Conservation (phyloP, 2,329 filamentous ascomycete species). For the Neodidymelliopsis sp. region DNA sequence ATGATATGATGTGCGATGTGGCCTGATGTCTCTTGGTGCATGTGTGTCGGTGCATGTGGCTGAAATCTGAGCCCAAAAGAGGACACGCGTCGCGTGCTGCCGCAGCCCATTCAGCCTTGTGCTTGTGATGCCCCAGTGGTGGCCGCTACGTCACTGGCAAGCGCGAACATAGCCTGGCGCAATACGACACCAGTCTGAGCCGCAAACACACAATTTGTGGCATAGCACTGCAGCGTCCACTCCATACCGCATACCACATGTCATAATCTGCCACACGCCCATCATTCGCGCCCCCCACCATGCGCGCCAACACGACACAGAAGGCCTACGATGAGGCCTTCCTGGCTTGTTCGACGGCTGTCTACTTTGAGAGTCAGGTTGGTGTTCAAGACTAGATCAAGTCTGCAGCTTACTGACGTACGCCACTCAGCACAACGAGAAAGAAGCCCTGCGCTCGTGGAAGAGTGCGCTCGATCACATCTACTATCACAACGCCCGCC, state of each 20-base stretch:
- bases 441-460: conserved; percentile 91
- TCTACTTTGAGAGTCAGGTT: conserved; percentile 95
- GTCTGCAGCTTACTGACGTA: conserved; percentile 6
- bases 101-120: conserved; percentile 26
- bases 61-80: conserved; percentile 12
- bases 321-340: conserved; percentile 99
- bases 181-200: conserved; percentile 27
- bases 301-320: conserved; percentile 76
- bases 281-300: conserved; percentile 32
- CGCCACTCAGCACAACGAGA: conserved; percentile 78
- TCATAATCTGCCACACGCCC: conserved; percentile 14
- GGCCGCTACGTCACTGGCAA: conserved; percentile 41
- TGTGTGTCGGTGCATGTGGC: conserved; percentile 9
- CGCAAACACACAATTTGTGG: conserved; percentile 26
- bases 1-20: too few relatives aligned
- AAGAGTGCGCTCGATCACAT: conserved; percentile 87
- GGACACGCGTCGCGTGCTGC: conserved; percentile 22
- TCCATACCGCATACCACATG: conserved; percentile 54
- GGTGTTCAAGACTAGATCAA: conserved; percentile 24
- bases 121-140: conserved; percentile 22
- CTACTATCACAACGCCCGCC: conserved; percentile 82
- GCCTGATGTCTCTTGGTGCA: background rate
- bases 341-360: conserved; percentile 90
- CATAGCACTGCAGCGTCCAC: conserved; percentile 18
- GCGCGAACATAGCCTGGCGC: conserved; percentile 33